Evolutionary conservation across 345 rosid genomes (phyloP).

Genomic region (Eucalyptus pauciflora): DNA sequence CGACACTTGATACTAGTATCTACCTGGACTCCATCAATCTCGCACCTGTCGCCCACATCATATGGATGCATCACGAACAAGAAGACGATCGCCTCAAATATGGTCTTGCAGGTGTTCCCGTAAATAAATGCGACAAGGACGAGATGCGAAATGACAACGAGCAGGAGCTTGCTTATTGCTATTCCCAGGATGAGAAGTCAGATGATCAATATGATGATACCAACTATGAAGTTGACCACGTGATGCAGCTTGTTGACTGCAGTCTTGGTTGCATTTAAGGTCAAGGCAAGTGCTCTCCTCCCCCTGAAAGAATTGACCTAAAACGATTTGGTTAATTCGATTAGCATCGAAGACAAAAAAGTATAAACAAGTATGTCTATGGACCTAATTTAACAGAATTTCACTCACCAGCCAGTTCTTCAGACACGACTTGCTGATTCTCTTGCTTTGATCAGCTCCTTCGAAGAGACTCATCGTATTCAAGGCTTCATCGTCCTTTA

Average conservation of each 20-base stretch:
- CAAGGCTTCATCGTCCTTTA: conserved; percentile 55
- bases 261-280: conserved; percentile 80
- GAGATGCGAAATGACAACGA: conserved; percentile 65
- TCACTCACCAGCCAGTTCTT: conserved; percentile 85
- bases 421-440: conserved; percentile 50
- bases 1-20: not conserved
- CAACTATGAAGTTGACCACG: conserved; percentile 39
- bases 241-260: conserved; percentile 82
- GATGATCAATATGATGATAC: conserved; percentile 39
- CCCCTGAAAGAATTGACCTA: conserved; percentile 37
- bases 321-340: not conserved
- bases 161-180: conserved; percentile 59
- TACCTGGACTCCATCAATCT: conserved; percentile 14
- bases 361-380: not conserved
- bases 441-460: conserved; percentile 41
- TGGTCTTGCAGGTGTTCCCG: conserved; percentile 73
- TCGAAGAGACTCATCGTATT: conserved; percentile 45
- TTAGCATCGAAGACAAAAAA: not conserved
- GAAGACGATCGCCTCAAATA: conserved; percentile 77
- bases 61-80: conserved; percentile 81
- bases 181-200: conserved; percentile 78
- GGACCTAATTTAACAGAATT: not conserved
- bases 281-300: conserved; percentile 76
- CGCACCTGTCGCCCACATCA: conserved; percentile 86
- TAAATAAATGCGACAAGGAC: conserved; percentile 65